Evolutionary conservation across 1,284 basidiomycete species (phyloP).

Genomic region (Exsudoporus floridanus): DNA sequence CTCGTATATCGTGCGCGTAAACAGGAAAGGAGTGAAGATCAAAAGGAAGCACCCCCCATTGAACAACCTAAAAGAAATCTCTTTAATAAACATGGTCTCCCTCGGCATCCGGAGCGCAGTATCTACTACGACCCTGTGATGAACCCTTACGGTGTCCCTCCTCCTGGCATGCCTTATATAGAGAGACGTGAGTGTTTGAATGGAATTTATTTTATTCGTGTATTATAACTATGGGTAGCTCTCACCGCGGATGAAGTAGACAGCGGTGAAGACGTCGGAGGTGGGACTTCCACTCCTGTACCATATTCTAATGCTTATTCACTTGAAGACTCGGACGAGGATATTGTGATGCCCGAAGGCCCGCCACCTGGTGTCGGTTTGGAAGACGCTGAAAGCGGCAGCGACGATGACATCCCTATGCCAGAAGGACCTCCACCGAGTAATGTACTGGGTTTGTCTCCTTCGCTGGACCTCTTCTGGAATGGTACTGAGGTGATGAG

Average conservation of each 20-base stretch:
- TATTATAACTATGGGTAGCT: conserved; percentile 39
- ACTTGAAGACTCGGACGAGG: conserved; percentile 47
- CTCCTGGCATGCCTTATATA: conserved; percentile 93
- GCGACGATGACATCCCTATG: conserved; percentile 84
- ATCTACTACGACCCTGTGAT: conserved; percentile 91
- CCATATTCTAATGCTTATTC: not conserved
- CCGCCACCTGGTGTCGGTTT: conserved; percentile 54
- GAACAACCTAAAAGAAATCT: conserved; percentile 60
- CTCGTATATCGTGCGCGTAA: conserved; percentile 64
- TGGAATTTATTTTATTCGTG: conserved; percentile 4
- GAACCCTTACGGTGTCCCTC: conserved; percentile 94
- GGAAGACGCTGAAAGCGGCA: conserved; percentile 41
- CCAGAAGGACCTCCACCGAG: conserved; percentile 77
- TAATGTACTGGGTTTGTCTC: conserved; percentile 21
- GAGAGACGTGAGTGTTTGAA: conserved; percentile 68
- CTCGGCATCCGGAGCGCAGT: conserved; percentile 84
- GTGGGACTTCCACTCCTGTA: conserved; percentile 33
- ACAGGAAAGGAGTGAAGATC: conserved; percentile 45
- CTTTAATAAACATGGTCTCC: conserved; percentile 80
- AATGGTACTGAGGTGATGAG: conserved; percentile 12
- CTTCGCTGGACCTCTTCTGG: conserved; percentile 1
- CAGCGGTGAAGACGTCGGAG: conserved; percentile 55
- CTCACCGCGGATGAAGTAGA: conserved; percentile 60
- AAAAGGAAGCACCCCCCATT: conserved; percentile 44
- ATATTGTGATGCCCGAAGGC: conserved; percentile 71